Conservation (phyloP, 495 filamentous ascomycete genomes). For the Lophium mytilinum region DNA sequence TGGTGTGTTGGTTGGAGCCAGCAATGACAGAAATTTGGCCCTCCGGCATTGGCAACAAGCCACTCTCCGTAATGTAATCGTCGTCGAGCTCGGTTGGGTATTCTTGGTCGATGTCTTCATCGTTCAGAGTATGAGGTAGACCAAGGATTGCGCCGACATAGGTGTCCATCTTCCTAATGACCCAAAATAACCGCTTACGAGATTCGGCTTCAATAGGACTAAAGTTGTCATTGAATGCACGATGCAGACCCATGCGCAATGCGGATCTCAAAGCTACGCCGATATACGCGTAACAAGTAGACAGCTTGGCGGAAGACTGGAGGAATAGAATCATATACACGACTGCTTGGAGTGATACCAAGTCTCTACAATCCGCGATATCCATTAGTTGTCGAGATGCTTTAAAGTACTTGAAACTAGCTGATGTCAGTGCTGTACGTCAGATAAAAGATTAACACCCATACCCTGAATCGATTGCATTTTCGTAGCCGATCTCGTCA, state of each 20-base stretch:
- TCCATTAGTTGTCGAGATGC: conserved; percentile 74
- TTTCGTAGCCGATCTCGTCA: conserved; percentile 55
- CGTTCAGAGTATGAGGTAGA: conserved; percentile 72
- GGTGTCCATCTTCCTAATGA: conserved; percentile 85
- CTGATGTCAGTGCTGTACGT: conserved; percentile 1
- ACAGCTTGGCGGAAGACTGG: conserved; percentile 82
- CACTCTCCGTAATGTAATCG: conserved; percentile 74
- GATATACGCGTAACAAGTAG: conserved; percentile 88
- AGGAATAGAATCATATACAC: conserved; percentile 91
- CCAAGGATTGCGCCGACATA: conserved; percentile 87
- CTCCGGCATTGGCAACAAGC: conserved; percentile 65
- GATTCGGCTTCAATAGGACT: conserved; percentile 78
- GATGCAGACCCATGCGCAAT: conserved; percentile 80
- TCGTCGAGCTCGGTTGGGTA: conserved; percentile 81
- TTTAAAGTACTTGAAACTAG: conserved; percentile 77
- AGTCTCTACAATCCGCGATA: conserved; percentile 83
- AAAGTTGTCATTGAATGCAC: conserved; percentile 64
- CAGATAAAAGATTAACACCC: not conserved
- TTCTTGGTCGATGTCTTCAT: conserved; percentile 89
- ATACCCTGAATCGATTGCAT: conserved; percentile 74
- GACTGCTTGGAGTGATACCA: conserved; percentile 75
- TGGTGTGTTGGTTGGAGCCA: conserved; percentile 78
- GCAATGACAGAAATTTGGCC: conserved; percentile 66
- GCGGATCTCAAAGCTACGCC: conserved; percentile 83
- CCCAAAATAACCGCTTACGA: conserved; percentile 81